phyloP scores from a whole-genome alignment of 208 protist species.

The Angomonas desouzai region DNA sequence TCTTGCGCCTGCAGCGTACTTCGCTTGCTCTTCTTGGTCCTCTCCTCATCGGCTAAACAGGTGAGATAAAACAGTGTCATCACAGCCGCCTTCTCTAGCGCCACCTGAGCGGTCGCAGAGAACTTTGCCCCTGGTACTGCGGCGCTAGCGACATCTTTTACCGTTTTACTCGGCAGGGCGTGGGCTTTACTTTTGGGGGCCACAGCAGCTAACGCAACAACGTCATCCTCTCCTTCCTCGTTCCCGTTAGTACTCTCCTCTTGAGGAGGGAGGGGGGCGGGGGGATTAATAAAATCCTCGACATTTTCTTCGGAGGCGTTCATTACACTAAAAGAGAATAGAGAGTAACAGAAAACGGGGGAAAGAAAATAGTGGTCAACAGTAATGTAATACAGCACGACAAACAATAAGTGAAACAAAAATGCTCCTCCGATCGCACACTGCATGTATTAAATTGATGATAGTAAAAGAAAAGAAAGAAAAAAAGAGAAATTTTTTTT shows the following conservation, averaged over 20 bases:
- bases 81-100: constrained; percentile 75
- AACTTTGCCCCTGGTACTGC: constrained; percentile 64
- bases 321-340: too few relatives aligned
- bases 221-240: background rate
- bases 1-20: constrained; percentile 69
- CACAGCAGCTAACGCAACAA: background rate
- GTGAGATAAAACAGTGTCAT: constrained; percentile 65
- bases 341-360: too few relatives aligned
- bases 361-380: too few relatives aligned
- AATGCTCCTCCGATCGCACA: too few relatives aligned
- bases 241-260: background rate
- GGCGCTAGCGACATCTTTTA: constrained; percentile 50
- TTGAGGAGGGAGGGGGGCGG: too few relatives aligned
- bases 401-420: too few relatives aligned
- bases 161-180: constrained; percentile 68
- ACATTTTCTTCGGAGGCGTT: too few relatives aligned
- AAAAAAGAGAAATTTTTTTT: constrained; percentile 15
- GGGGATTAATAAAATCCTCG: too few relatives aligned
- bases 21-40: constrained; percentile 28
- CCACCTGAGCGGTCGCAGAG: constrained; percentile 59
- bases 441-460: background rate
- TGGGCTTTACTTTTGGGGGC: constrained; percentile 14
- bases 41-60: constrained; percentile 66
- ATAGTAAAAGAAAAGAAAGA: constrained; percentile 13
- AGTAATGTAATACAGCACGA: too few relatives aligned